Percentiles rank a stretch among this genome's conserved stretches.
Evolutionary conservation across 2,329 filamentous ascomycete genomes (phyloP).

Genomic region (Phaeomoniella chlamydospora): DNA sequence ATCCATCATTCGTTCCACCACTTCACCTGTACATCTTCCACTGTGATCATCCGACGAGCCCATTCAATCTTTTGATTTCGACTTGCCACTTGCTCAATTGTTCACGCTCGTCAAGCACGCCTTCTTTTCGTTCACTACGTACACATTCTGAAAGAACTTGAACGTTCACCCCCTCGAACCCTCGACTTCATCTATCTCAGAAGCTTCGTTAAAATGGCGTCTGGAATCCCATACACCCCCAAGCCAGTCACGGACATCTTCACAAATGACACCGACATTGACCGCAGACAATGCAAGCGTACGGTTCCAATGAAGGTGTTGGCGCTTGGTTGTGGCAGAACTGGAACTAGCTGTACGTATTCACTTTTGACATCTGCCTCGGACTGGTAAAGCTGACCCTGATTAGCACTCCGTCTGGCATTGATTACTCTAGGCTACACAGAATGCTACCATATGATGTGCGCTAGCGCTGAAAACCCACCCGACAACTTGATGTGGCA

Average conservation of each 20-base stretch:
- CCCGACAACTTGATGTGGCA: conserved; percentile 56
- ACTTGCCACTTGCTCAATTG: no score
- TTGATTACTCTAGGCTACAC: conserved; percentile 52
- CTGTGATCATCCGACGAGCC: no score
- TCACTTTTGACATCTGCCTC: not conserved
- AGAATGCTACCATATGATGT: conserved; percentile 64
- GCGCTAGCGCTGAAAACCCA: conserved; percentile 52
- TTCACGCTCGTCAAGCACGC: no score
- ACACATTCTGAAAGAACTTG: no score
- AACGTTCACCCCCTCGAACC: no score
- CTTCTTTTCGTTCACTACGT: no score
- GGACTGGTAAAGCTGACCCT: not conserved
- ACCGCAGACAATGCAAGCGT: conserved; percentile 49
- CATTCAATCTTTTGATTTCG: no score
- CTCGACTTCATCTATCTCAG: no score
- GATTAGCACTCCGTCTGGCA: conserved; percentile 46
- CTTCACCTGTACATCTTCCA: no score
- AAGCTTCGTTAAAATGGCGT: conserved; percentile 10
- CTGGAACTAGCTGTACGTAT: conserved; percentile 52
- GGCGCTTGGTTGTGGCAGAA: conserved; percentile 53
- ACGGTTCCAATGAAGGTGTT: conserved; percentile 60
- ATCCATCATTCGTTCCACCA: no score
- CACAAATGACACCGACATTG: conserved; percentile 53
- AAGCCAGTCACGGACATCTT: conserved; percentile 31
- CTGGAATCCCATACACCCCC: conserved; percentile 16